A percentile compares a stretch with the other conserved stretches of the same genome.
These are phyloP conservation scores for Salix koriyanagi DNA, from an alignment of 345 rosid genomes.

Conservation along the genomic window DNA sequence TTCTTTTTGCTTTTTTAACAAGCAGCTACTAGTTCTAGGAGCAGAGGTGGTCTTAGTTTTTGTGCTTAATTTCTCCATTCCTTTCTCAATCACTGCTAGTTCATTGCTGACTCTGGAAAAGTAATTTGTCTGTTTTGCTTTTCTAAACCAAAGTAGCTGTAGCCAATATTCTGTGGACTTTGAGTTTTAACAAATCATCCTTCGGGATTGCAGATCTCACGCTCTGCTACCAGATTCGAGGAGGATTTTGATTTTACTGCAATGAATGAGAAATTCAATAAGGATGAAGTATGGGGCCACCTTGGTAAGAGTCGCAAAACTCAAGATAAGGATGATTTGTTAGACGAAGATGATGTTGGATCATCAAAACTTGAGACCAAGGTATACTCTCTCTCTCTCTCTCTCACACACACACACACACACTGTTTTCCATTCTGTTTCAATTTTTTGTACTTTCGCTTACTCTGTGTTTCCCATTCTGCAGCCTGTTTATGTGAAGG, in stretches of 20 bases:
- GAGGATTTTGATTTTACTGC: conserved; percentile 45
- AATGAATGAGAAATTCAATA: conserved; percentile 42
- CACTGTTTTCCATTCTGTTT: too few relatives aligned
- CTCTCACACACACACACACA: not conserved
- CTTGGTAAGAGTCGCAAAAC: conserved; percentile 26
- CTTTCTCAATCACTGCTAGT: not conserved
- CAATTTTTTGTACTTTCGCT: not conserved
- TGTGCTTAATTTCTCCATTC: not conserved
- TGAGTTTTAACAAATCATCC: not conserved
- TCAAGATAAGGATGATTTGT: conserved; percentile 13
- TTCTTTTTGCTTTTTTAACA: not conserved
- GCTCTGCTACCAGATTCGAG: conserved; percentile 14
- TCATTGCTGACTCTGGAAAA: not conserved
- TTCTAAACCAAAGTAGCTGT: not conserved
- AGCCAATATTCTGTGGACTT: not conserved
- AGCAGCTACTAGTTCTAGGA: not conserved
- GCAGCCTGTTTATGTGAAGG: conserved; percentile 38
- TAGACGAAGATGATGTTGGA: conserved; percentile 2
- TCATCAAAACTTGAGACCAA: conserved; percentile 5
- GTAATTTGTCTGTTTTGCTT: not conserved
- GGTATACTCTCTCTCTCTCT: conserved; percentile 4
- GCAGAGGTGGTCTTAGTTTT: not conserved
- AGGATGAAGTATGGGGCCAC: conserved; percentile 42
- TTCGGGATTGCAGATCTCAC: conserved; percentile 17
- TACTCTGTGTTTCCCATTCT: not conserved